Evolutionary conservation across 2,329 filamentous ascomycete species (phyloP), one percentile per base, ranked within the genome.

Genomic region (Didymella glomerata): DNA sequence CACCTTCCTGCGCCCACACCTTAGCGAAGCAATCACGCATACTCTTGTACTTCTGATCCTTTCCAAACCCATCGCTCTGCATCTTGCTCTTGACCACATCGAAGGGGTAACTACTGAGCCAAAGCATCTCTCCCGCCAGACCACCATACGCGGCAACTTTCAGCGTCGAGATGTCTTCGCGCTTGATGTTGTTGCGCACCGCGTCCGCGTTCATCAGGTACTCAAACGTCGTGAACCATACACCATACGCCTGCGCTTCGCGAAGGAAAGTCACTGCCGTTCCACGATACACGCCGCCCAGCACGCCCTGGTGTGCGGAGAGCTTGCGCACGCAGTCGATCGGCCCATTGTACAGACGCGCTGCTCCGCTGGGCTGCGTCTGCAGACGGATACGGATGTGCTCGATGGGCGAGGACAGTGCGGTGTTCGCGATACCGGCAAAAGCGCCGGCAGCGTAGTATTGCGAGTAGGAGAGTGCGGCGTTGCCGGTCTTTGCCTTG

Each of bases 71-170:
- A 80, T 99, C 95, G 58, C 90, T 97, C 85, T 99, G 95, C 94
- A 98, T 97, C 86, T 97, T 98, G 80, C 92, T 97, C 90, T 99
- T 99, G 80, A 99, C 81, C 27, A 99, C 94, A 79, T 99, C 95
- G 66, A 99, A 90, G 22, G 95, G 95, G 80, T 99, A 99, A 74
- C 92, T 96, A 34, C 85, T 85, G 54, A 99, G 82, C 95, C 95
- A 99, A 57, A 99, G 85, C 51, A 88, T 92, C 83, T 99, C 95
- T 68, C 95, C 95, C 0, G 95, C 95, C 40, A 99, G 79, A 44
- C 95, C 95, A 65, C 95, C 95, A 77, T 98, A 99, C 13, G 92
- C 81, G 13, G 95, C 95, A 48, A 99, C 87, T 81, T 97, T 98
- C 78, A 88, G 88, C 51, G 86, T 88, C 16, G 92, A 87, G 36